Conservation (phyloP, 1,284 basidiomycete genomes). For the Ustilago bromivora region DNA sequence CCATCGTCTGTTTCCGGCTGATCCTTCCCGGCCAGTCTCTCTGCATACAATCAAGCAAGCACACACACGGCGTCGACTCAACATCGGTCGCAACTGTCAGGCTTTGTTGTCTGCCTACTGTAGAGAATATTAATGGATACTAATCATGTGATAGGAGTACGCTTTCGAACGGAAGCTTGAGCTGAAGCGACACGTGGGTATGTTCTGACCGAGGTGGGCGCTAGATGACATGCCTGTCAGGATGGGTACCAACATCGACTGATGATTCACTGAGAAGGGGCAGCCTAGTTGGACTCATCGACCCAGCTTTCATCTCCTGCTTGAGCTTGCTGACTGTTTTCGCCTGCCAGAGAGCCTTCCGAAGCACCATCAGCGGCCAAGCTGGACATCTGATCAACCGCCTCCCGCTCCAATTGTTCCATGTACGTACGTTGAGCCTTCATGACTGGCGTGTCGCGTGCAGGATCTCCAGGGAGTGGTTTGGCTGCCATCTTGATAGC, state of each 20-base stretch:
- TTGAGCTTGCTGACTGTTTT: not conserved
- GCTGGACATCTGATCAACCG: constrained; percentile 23
- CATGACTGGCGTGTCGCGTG: constrained; percentile 49
- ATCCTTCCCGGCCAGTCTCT: not conserved
- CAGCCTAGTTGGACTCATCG: constrained; percentile 26
- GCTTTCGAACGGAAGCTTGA: too few species aligned
- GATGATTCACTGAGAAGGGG: constrained; percentile 1
- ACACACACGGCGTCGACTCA: not conserved
- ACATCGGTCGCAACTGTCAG: not conserved
- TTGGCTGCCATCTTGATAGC: constrained; percentile 54
- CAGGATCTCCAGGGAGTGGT: constrained; percentile 37
- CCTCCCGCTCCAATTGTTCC: constrained; percentile 42
- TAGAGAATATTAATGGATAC: not conserved
- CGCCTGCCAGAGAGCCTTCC: not conserved
- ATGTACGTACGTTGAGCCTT: constrained; percentile 42
- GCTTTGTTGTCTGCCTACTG: not conserved
- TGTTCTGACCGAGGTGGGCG: too few species aligned
- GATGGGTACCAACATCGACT: not conserved
- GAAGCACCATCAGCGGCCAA: not conserved
- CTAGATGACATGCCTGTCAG: not conserved
- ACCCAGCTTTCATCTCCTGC: constrained; percentile 19
- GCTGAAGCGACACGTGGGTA: too few species aligned
- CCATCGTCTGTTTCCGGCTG: not conserved
- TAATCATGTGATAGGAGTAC: too few species aligned
- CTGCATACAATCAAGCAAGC: not conserved